phyloP scores from a whole-genome alignment of 441 rosid genomes.

The Erodium texanum region DNA sequence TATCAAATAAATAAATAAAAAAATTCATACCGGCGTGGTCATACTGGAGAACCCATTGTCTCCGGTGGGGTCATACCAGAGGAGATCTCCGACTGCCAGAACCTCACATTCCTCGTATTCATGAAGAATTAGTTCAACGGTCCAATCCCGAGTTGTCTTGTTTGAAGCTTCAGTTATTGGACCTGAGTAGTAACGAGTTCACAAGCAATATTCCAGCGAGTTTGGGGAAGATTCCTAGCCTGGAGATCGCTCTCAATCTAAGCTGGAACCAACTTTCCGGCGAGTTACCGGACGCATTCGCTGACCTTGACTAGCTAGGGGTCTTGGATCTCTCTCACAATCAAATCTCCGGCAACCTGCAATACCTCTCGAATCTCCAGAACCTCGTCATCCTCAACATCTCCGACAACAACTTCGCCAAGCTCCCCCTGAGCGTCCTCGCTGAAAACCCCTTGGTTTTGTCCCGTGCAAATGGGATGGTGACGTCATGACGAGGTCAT shows the following conservation, averaged over 20 bases:
- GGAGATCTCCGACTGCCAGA: constrained; percentile 44
- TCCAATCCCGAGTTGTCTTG: constrained; percentile 43
- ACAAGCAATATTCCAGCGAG: constrained; percentile 48
- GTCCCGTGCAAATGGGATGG: too few relatives aligned
- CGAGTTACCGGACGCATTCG: constrained; percentile 43
- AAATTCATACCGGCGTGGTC: too few relatives aligned
- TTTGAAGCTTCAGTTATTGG: constrained; percentile 50
- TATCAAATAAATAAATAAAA: too few relatives aligned
- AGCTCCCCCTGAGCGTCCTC: constrained; percentile 68
- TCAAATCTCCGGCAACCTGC: constrained; percentile 52
- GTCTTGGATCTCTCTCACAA: constrained; percentile 56
- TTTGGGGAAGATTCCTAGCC: constrained; percentile 53
- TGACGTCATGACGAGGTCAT: too few relatives aligned
- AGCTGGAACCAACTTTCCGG: constrained; percentile 66
- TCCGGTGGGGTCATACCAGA: constrained; percentile 39
- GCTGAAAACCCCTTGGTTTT: constrained; percentile 48
- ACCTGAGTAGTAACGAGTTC: constrained; percentile 45
- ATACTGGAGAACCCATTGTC: too few relatives aligned
- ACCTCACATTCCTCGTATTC: constrained; percentile 47
- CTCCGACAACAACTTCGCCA: constrained; percentile 34
- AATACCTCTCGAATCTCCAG: constrained; percentile 44
- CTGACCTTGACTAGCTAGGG: constrained; percentile 52
- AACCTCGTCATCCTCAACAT: constrained; percentile 75
- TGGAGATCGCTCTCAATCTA: constrained; percentile 69
- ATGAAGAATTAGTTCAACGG: constrained; percentile 45